Conservation (phyloP, 768 basidiomycete species). For the Pulveroboletus sp. region DNA sequence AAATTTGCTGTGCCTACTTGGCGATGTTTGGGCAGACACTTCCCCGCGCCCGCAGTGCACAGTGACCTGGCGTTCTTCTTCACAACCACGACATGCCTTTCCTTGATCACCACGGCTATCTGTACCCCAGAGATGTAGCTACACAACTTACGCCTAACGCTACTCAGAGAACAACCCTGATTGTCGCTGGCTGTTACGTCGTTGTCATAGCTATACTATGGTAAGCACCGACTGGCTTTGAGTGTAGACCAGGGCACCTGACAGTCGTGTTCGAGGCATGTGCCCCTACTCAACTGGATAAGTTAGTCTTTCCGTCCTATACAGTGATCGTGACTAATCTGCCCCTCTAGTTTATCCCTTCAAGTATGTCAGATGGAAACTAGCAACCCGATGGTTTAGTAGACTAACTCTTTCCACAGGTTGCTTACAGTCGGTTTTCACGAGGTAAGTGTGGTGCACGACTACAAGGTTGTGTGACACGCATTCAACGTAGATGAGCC, state of each 20-base stretch:
- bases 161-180: constrained; percentile 72
- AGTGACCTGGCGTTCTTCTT: constrained; percentile 2
- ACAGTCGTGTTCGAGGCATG: constrained; percentile 50
- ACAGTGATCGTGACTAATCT: constrained; percentile 8
- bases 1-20: background rate
- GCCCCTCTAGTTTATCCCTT: constrained; percentile 72
- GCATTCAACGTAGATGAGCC: constrained; percentile 62
- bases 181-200: constrained; percentile 74
- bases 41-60: constrained; percentile 1
- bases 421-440: constrained; percentile 86
- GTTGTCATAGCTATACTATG: constrained; percentile 75
- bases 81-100: constrained; percentile 30
- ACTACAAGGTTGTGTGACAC: background rate
- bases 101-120: constrained; percentile 16
- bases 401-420: constrained; percentile 36
- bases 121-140: constrained; percentile 25
- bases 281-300: constrained; percentile 65
- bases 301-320: constrained; percentile 45
- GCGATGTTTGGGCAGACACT: background rate
- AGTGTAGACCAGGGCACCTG: background rate
- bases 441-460: constrained; percentile 47
- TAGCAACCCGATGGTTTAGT: background rate
- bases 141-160: constrained; percentile 54
- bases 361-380: constrained; percentile 57
- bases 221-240: constrained; percentile 35